Base-by-base conservation (phyloP, 768 basidiomycete species). In the Tulasnella sp. region DNA sequence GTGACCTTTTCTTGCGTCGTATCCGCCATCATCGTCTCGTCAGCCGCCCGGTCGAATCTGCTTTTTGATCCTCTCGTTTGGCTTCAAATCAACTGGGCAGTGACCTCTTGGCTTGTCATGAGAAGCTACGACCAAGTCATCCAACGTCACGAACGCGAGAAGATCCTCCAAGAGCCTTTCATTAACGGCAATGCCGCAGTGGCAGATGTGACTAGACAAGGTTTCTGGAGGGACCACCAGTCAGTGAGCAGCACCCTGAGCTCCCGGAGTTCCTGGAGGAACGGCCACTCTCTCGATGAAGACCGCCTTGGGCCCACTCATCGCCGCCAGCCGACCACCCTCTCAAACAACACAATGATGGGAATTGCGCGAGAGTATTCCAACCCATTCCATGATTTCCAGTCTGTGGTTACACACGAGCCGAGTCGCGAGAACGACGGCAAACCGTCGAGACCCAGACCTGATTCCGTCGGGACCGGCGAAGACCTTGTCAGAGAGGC, bases 71-170 rank as follows among this genome's bases (percentile, higher is more conserved):
- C 88, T 20, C 84, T 85, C 9, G 85, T 86, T 23, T 91, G 90
- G 90, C 85, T 90, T 77, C 83, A 83, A 13, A 75, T 89, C 23
- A 88, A 89, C 80, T 91, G 90, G 90, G 85, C 86, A 23, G 82
- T 90, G 16, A 86, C 90, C 23, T 90, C 90, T 0, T 73, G 89
- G 18, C 83, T 90, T 46, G 86, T 81, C 46, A 88, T 91, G 79
- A 88, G 90, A 80, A 90, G 89, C 82, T 90, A 90, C 80, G 85
- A 87, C 61, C 86, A 89, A 29, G 90, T 90, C 10, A 86, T 90
- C 26, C 86, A 85, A 40, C 86, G 90, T n/a, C 89, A 91, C 80
- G 90, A 91, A 82, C 83, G 86, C 67, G 90, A 91, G 61, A 86
- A 86, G 1, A 82, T 90, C 42, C 81, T 90, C 15, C 88, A 88